Conservation (phyloP, 2,329 filamentous ascomycete genomes). For the Pseudogymnoascus sp. region DNA sequence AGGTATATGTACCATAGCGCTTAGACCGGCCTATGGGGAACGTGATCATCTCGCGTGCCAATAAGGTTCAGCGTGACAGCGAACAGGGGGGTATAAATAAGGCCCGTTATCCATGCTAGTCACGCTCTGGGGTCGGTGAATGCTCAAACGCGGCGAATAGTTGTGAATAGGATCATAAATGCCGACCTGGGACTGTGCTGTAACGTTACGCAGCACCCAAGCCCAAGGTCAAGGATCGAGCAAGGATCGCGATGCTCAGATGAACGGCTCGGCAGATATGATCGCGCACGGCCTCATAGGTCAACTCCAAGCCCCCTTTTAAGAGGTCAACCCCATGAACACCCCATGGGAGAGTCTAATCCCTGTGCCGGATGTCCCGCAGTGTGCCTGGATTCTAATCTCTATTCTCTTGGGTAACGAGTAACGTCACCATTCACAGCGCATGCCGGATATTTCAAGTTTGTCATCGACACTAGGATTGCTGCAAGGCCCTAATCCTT, state of each 20-base stretch:
- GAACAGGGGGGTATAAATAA: background rate
- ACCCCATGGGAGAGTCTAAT: background rate
- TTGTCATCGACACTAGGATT: background rate
- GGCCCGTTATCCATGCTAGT: conserved; percentile 5
- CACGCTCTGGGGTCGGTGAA: background rate
- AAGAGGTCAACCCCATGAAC: background rate
- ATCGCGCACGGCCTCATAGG: background rate
- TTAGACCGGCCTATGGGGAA: background rate
- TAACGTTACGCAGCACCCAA: background rate
- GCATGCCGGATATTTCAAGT: background rate
- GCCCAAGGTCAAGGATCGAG: background rate
- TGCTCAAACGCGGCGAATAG: background rate
- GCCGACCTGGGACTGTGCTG: background rate
- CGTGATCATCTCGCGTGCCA: conserved; percentile 6
- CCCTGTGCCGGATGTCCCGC: background rate
- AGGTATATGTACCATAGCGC: background rate
- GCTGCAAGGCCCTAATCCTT: background rate
- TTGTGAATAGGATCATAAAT: background rate
- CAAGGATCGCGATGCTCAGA: conserved; percentile 3
- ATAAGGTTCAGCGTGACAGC: conserved; percentile 5
- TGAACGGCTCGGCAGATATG: background rate
- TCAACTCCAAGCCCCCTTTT: background rate
- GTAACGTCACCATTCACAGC: conserved; percentile 1
- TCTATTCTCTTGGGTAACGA: background rate
- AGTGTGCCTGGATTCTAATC: conserved; percentile 2